Evolutionary conservation across 202 grass and related monocot species (phyloP).

Genomic region (Schoenoplectus triqueter): DNA sequence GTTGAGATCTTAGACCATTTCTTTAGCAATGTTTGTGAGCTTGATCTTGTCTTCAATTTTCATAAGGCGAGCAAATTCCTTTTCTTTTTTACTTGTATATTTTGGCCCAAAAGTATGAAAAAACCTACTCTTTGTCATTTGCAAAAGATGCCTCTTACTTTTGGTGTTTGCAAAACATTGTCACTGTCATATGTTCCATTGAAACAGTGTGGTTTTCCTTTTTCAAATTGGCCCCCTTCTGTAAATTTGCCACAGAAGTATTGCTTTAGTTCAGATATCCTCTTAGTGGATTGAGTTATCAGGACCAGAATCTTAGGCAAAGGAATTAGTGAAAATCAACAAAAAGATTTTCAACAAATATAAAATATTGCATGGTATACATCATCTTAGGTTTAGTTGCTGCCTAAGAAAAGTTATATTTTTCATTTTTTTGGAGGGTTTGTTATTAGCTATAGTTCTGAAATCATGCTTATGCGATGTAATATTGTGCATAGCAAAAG

Average conservation of each 20-base stretch:
- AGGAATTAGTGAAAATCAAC: not conserved
- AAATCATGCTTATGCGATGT: not conserved
- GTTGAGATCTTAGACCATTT: constrained; percentile 99
- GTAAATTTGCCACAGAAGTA: not conserved
- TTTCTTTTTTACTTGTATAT: constrained; percentile 8
- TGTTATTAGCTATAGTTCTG: not conserved
- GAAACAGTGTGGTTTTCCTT: not conserved
- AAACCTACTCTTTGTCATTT: not conserved
- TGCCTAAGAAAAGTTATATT: not conserved
- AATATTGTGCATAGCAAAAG: not conserved
- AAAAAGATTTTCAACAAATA: not conserved
- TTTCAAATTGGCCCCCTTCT: not conserved
- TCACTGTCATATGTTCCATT: not conserved
- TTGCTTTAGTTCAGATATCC: not conserved
- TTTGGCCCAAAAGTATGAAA: not conserved
- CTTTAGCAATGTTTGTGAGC: constrained; percentile 87
- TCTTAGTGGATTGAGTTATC: not conserved
- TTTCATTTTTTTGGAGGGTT: not conserved
- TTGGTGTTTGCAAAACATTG: not conserved
- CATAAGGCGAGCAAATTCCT: constrained; percentile 62
- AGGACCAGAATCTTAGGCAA: not conserved
- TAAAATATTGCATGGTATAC: not conserved
- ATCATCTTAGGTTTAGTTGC: not conserved
- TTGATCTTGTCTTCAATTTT: constrained; percentile 92
- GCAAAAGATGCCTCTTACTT: not conserved